Conservation (phyloP, 179 eudicot genomes). For the Amaranthus tricolor region DNA sequence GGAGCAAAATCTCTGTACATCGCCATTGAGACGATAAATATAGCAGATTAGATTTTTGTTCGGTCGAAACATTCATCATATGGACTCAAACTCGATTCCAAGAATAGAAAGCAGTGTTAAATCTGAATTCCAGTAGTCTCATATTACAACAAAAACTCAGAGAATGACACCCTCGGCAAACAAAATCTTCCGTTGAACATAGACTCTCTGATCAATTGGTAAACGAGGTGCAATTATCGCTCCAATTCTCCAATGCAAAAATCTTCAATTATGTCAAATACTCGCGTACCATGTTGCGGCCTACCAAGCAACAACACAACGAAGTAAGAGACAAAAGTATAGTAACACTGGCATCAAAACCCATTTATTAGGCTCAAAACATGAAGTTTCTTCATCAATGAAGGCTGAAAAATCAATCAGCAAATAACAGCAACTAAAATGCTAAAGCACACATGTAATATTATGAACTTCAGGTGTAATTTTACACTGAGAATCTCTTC, state of each 20-base stretch:
- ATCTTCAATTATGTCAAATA: slow-evolving; percentile 87
- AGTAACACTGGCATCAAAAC: not conserved
- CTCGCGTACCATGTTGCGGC: slow-evolving; percentile 93
- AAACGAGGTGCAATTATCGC: slow-evolving; percentile 26
- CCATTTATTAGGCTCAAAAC: not conserved
- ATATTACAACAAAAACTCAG: slow-evolving; percentile 3
- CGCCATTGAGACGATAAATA: not conserved
- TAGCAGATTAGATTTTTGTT: not conserved
- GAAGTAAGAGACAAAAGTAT: not conserved
- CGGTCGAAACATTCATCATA: not conserved
- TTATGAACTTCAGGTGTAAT: not conserved
- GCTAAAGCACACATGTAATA: too few species aligned
- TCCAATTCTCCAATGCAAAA: slow-evolving; percentile 76
- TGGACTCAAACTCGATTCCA: not conserved
- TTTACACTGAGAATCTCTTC: not conserved
- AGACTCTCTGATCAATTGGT: not conserved
- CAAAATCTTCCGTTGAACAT: not conserved
- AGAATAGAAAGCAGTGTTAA: not conserved
- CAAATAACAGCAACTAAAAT: not conserved
- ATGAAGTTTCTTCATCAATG: not conserved
- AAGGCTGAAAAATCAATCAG: not conserved
- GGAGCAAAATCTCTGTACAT: not conserved
- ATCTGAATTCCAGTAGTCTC: too few species aligned
- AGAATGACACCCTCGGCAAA: not conserved
- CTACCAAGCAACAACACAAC: slow-evolving; percentile 34